These are phyloP conservation scores for Forsythia viridissima DNA, from an alignment of 257 asterid genomes.

Conservation along the genomic window DNA sequence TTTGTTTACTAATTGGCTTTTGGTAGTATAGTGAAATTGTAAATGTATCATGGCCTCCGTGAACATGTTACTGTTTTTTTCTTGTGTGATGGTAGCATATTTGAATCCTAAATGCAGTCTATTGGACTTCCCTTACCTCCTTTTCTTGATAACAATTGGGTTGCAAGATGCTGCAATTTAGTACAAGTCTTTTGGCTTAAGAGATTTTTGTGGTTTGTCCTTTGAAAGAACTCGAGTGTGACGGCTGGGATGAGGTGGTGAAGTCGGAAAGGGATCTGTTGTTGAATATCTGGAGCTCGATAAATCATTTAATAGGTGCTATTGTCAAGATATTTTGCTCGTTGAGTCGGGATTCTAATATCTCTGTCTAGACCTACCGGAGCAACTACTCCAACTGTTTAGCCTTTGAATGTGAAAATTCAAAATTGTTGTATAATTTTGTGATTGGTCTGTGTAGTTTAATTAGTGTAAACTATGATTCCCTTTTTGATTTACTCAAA, in stretches of 20 bases:
- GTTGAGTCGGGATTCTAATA: neutral
- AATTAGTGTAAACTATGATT: neutral
- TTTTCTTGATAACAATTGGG: too few relatives aligned
- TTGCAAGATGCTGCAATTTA: neutral
- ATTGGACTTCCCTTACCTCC: too few relatives aligned
- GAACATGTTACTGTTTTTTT: neutral
- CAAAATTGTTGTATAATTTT: neutral
- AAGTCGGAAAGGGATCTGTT: neutral
- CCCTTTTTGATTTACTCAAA: neutral
- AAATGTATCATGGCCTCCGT: neutral
- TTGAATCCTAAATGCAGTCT: neutral
- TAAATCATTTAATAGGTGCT: neutral
- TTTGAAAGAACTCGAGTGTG: neutral
- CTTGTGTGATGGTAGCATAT: neutral
- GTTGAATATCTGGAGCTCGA: neutral
- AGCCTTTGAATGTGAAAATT: neutral
- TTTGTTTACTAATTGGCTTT: neutral
- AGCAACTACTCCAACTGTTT: too few relatives aligned
- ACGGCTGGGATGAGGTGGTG: neutral
- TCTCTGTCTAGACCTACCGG: neutral
- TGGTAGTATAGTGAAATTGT: neutral
- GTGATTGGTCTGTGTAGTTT: neutral
- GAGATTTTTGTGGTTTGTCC: neutral
- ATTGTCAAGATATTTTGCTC: neutral
- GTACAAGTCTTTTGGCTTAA: neutral